These are phyloP conservation scores for Cordyceps farinosa DNA, from an alignment of 2,329 filamentous ascomycete species.

Conservation along the genomic window DNA sequence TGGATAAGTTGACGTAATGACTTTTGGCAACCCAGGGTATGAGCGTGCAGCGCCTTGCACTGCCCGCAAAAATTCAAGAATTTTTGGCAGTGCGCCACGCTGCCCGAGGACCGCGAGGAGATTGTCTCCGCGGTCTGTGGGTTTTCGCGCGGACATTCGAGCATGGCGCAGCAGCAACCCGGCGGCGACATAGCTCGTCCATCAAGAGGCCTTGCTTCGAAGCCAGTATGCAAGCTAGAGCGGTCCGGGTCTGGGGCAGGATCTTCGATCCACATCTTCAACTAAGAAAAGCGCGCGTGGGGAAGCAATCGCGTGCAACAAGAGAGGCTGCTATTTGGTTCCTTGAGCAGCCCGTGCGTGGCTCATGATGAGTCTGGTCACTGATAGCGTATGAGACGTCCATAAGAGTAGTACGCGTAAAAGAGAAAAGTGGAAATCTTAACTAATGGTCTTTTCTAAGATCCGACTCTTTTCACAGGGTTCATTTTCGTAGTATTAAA, in stretches of 20 bases:
- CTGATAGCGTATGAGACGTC: too few species aligned
- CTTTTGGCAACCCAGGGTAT: neutral
- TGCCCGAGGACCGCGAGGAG: neutral
- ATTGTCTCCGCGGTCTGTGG: neutral
- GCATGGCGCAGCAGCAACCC: neutral
- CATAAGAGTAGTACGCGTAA: too few species aligned
- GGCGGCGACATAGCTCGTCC: neutral
- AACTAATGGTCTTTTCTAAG: too few species aligned
- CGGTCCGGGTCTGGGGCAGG: neutral
- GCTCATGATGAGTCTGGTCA: too few species aligned
- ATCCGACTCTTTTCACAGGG: too few species aligned
- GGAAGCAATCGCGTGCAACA: too few species aligned
- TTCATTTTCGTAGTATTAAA: too few species aligned
- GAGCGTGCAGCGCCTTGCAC: neutral
- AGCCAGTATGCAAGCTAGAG: neutral
- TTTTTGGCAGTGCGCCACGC: neutral
- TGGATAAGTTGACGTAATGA: slow-evolving; percentile 3
- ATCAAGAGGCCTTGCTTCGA: neutral
- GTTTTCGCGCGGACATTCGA: neutral
- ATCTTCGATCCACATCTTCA: neutral
- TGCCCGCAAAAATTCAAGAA: neutral
- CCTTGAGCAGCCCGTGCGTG: too few species aligned
- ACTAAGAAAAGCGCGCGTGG: too few species aligned
- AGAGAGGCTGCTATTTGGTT: too few species aligned
- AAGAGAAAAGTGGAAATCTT: too few species aligned